These are phyloP conservation scores for Shiraia bambusicola DNA, from an alignment of 2,329 filamentous ascomycete species.

Conservation along the genomic window DNA sequence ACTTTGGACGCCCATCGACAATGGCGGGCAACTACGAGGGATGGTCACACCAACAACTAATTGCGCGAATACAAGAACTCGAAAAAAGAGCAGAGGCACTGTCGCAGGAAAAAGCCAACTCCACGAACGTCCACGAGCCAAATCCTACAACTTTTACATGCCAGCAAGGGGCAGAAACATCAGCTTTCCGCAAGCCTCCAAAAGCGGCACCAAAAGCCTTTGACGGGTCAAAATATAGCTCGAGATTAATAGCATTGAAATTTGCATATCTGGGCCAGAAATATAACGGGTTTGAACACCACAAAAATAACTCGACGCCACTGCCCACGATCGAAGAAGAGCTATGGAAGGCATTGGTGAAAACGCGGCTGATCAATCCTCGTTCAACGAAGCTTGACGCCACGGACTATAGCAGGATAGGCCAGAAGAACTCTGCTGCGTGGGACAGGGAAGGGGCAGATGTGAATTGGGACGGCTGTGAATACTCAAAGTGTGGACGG, in stretches of 20 bases:
- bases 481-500: slow-evolving; percentile 93
- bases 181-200: slow-evolving; percentile 28
- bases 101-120: not conserved
- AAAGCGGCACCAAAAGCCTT: slow-evolving; percentile 56
- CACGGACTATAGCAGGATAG: slow-evolving; percentile 37
- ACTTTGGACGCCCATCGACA: slow-evolving; percentile 10
- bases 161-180: slow-evolving; percentile 4
- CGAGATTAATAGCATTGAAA: slow-evolving; percentile 84
- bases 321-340: slow-evolving; percentile 88
- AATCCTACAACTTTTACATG: slow-evolving; percentile 4
- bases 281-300: slow-evolving; percentile 93
- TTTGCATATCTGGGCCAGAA: slow-evolving; percentile 88
- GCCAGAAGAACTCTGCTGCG: slow-evolving; percentile 37
- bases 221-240: slow-evolving; percentile 78
- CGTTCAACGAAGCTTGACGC: slow-evolving; percentile 18
- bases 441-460: slow-evolving; percentile 44
- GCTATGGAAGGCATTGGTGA: slow-evolving; percentile 86
- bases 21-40: slow-evolving; percentile 34
- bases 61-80: slow-evolving; percentile 37
- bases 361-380: slow-evolving; percentile 69
- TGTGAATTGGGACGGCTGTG: slow-evolving; percentile 78
- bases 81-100: slow-evolving; percentile 19
- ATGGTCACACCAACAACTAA: slow-evolving; percentile 39
- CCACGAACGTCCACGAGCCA: slow-evolving; percentile 1
- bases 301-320: slow-evolving; percentile 66